These are phyloP conservation scores for Lenzites betulinus DNA, from an alignment of 768 basidiomycete species.

Conservation along the genomic window DNA sequence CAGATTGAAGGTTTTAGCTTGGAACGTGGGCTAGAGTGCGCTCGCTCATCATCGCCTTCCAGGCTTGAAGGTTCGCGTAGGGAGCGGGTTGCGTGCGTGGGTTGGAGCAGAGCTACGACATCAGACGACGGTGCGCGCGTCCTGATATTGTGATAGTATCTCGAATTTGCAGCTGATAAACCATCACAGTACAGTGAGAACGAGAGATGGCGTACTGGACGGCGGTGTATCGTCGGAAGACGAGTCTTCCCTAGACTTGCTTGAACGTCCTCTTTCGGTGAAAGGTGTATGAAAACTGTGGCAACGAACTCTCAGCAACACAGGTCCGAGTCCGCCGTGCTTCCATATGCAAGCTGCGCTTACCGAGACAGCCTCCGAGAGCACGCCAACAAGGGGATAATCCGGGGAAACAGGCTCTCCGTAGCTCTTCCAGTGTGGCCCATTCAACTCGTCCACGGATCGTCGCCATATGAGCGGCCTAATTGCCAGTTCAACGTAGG, in stretches of 20 bases:
- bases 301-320: background rate
- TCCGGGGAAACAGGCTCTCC: background rate
- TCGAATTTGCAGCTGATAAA: background rate
- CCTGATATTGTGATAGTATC: background rate
- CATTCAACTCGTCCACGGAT: too few species aligned
- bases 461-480: too few species aligned
- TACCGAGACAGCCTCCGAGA: background rate
- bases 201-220: background rate
- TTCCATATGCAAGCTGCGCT: background rate
- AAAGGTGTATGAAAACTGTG: background rate
- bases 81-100: background rate
- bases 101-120: background rate
- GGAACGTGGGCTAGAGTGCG: constrained; percentile 4
- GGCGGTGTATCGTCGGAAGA: constrained; percentile 3
- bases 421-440: too few species aligned
- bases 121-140: background rate
- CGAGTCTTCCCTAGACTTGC: background rate
- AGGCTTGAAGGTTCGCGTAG: background rate
- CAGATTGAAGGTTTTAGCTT: constrained; percentile 2
- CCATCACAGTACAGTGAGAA: background rate
- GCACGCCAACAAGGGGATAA: background rate
- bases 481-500: too few species aligned
- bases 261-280: background rate
- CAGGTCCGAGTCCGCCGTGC: constrained; percentile 14
- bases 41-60: background rate